A percentile compares a stretch with the other conserved stretches of the same genome.
These are phyloP conservation scores for Spergularia marina DNA, from an alignment of 148 eudicot species.

Conservation along the genomic window DNA sequence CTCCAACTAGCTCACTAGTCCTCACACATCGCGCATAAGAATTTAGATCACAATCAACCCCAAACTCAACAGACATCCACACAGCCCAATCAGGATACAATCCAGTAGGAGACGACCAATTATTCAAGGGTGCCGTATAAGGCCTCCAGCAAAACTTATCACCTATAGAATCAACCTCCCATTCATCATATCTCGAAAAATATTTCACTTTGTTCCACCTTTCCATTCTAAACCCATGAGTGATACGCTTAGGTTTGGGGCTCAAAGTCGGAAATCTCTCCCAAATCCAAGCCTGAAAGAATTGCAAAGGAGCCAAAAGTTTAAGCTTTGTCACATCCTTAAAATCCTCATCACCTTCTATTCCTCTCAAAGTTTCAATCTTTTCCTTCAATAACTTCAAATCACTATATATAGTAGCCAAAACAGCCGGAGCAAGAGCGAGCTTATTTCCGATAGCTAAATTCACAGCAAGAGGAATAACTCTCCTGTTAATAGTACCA, in stretches of 20 bases:
- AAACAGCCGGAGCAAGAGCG: slow-evolving; percentile 47
- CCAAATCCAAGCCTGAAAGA: slow-evolving; percentile 54
- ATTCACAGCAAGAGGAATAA: slow-evolving; percentile 29
- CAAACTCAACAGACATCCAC: slow-evolving; percentile 11
- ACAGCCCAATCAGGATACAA: slow-evolving; percentile 23
- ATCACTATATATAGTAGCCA: slow-evolving; percentile 44
- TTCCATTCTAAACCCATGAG: slow-evolving; percentile 25
- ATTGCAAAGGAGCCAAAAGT: slow-evolving; percentile 36
- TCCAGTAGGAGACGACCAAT: background rate
- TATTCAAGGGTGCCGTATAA: slow-evolving; percentile 25
- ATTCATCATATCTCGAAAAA: slow-evolving; percentile 3
- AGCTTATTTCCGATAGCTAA: slow-evolving; percentile 38
- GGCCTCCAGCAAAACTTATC: slow-evolving; percentile 47
- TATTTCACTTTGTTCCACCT: slow-evolving; percentile 36
- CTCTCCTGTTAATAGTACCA: slow-evolving; percentile 15
- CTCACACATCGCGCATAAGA: slow-evolving; percentile 39
- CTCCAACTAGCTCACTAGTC: slow-evolving; percentile 39
- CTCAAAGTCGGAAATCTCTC: slow-evolving; percentile 46
- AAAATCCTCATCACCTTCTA: slow-evolving; percentile 1
- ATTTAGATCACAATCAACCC: slow-evolving; percentile 18
- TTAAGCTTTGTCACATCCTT: background rate
- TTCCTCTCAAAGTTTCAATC: slow-evolving; percentile 4
- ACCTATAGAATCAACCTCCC: slow-evolving; percentile 20
- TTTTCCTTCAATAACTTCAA: slow-evolving; percentile 34
- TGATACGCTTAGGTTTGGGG: slow-evolving; percentile 22